A percentile compares a stretch with the other conserved stretches of the same genome.
Conservation (phyloP, 1,284 basidiomycete genomes). For the Caloboletus inedulis region DNA sequence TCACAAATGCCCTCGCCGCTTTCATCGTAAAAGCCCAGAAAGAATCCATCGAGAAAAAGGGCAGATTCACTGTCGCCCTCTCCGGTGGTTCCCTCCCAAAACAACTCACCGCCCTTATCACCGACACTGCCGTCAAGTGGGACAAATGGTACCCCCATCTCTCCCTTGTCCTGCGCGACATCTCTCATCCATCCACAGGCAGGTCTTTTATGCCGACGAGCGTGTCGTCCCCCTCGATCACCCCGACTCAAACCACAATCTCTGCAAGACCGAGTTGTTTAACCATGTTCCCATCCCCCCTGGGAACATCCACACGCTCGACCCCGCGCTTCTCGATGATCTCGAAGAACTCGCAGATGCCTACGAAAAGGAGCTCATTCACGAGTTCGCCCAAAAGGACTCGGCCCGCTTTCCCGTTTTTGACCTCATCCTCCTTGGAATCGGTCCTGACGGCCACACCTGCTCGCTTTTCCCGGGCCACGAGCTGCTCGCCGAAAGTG, state of each 20-base stretch:
- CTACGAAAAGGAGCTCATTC: slow-evolving; percentile 92
- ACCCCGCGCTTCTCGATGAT: slow-evolving; percentile 63
- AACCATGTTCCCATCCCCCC: slow-evolving; percentile 79
- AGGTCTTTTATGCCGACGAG: slow-evolving; percentile 98
- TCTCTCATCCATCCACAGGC: slow-evolving; percentile 53
- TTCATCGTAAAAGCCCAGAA: slow-evolving; percentile 90
- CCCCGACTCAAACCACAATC: slow-evolving; percentile 86
- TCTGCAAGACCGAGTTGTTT: slow-evolving; percentile 78
- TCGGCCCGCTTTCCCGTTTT: slow-evolving; percentile 92
- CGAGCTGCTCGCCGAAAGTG: slow-evolving; percentile 77
- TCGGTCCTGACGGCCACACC: slow-evolving; percentile 96
- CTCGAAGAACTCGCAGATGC: slow-evolving; percentile 88
- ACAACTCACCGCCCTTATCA: slow-evolving; percentile 75
- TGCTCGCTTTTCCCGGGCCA: slow-evolving; percentile 95
- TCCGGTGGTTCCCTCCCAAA: slow-evolving; percentile 93
- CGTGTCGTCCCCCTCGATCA: slow-evolving; percentile 92
- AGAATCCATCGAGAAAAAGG: slow-evolving; percentile 85
- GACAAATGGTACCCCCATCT: slow-evolving; percentile 82
- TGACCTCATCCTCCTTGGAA: slow-evolving; percentile 90
- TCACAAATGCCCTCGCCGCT: slow-evolving; percentile 67
- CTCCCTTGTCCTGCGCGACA: not conserved
- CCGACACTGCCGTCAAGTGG: slow-evolving; percentile 81
- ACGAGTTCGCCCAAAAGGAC: slow-evolving; percentile 86
- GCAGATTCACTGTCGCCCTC: slow-evolving; percentile 88
- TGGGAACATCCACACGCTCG: slow-evolving; percentile 84